Evolutionary conservation across 305 asterid genomes (phyloP), one percentile per base, ranked within the genome.

Genomic region (Withania somnifera): DNA sequence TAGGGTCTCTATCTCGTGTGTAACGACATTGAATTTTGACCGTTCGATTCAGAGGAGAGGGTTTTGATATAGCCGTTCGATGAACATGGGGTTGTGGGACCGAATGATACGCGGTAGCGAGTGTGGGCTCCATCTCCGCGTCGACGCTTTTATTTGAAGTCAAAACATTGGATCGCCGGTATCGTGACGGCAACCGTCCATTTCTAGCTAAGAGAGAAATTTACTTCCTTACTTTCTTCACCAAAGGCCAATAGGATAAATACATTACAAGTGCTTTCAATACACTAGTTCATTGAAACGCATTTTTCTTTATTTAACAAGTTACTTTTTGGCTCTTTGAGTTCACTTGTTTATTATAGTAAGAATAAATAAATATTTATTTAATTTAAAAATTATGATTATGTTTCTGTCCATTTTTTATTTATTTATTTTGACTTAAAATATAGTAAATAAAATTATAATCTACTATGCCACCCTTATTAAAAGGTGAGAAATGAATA

Each of bases 1-100:
- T 91, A 91, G 95, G 93, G 93, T 90, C 90, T 84, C 86, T 84
- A 77, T 86, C 89, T 83, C 91, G 86, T 84, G 90, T 79, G 84
- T 87, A 82, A 83, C 86, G 88, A 54, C 20, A 22, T 64, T 76
- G 50, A 81, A 81, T 83, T 30, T 15, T 50, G 8, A 56, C 89
- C 91, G 89, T 90, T 2, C 73, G 80, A 78, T 79, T 73, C 5
- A 68, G n/a, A 24, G 2, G 56, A 22, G 2, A 1, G 67, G 28
- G 77, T 19, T 61, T 50, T 15, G 52, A 47, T 32, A 0, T 2
- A 66, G 58, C 89, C 94, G 91, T 91, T 6, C n/a, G 91, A 85
- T 26, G 10, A 47, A 26, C 80, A 81, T 66, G 85, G 50, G 61
- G 30, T 0, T 9, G 89, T 87, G 89, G 90, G 89, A 40, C 88